Percentiles rank a stretch among this genome's conserved stretches.
Evolutionary conservation across 2,329 filamentous ascomycete genomes (phyloP).

Genomic region (Neonectria coccinea): DNA sequence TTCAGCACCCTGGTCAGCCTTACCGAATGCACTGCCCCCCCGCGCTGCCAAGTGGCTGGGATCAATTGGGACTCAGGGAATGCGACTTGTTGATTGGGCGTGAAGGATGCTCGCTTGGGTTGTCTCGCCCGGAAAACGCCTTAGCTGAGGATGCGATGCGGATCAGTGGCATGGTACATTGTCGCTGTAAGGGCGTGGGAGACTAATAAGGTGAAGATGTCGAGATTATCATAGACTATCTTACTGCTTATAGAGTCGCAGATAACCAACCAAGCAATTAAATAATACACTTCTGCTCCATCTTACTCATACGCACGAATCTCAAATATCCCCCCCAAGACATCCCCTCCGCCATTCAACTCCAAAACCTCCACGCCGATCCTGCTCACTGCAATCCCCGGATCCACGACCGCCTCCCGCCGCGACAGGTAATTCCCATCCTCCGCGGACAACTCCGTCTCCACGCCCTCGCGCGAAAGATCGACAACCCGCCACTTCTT

Average conservation of each 20-base stretch:
- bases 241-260: not conserved
- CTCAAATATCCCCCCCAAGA: slow-evolving; percentile 42
- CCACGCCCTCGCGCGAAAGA: slow-evolving; percentile 27
- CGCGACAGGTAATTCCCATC: slow-evolving; percentile 39
- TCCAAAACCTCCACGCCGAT: slow-evolving; percentile 40
- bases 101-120: not conserved
- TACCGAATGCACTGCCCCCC: not conserved
- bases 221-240: no score
- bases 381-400: slow-evolving; percentile 6
- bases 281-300: not conserved
- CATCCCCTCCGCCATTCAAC: slow-evolving; percentile 38
- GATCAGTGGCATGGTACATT: not conserved
- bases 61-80: not conserved
- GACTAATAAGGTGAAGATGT: not conserved
- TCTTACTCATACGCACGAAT: slow-evolving; percentile 39
- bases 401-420: slow-evolving; percentile 31
- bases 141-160: not conserved
- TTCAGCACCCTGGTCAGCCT: not conserved
- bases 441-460: slow-evolving; percentile 36
- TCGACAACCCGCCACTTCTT: slow-evolving; percentile 42
- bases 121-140: not conserved
- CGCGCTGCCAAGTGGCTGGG: not conserved
- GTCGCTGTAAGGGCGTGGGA: not conserved
- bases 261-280: not conserved
- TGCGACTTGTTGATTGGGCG: not conserved